Base-by-base conservation (phyloP, 331 rosid genomes). In the Erythrophleum ivorense region DNA sequence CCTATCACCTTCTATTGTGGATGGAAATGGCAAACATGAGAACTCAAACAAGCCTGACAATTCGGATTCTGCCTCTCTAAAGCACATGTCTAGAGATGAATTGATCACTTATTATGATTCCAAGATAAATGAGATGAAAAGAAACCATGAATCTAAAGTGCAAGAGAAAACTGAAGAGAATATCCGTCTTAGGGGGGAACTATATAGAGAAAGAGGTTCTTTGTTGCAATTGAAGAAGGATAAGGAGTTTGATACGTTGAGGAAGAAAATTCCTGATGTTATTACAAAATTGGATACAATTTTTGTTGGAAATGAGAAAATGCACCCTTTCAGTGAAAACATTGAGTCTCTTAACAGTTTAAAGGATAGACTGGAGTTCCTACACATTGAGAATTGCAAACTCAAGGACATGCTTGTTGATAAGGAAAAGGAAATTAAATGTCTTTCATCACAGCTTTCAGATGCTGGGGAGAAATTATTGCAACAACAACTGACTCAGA, bases 61-160 rank as follows among this genome's bases (percentile, higher is more conserved):
- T 84, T 78, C 81, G 60, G 92, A 88, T 84, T 90, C 88, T 58
- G 24, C 55, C 80, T 73, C 69, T 59, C 83, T 91, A 58, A 84
- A 78, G 87, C 77, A 79, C 86, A 13, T 90, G 93, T 15, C 78
- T 3, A 85, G 5, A 79, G 94, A 92, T 21, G 90, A 90, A 45
- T 78, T 94, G 88, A 63, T 88, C 46, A 31, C 38, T 49, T 73
- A 88, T 78, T 85, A 62, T 49, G 85, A 81, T 76, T 79, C 82
- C 46, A 89, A 85, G 90, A 88, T 96, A 86, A 88, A 91, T 68
- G 88, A 84, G 58, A 85, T 90, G 94, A 92, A 84, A 89, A 91
- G 98, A 88, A 86, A 90, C 66, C 98, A 96, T 29, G 99, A 96
- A 78, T 88, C 89, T 57, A 77, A 90, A 72, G 91, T 92, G 86